Conservation (phyloP, 176 grass and related monocot species). For the Tillandsia fasciculata region DNA sequence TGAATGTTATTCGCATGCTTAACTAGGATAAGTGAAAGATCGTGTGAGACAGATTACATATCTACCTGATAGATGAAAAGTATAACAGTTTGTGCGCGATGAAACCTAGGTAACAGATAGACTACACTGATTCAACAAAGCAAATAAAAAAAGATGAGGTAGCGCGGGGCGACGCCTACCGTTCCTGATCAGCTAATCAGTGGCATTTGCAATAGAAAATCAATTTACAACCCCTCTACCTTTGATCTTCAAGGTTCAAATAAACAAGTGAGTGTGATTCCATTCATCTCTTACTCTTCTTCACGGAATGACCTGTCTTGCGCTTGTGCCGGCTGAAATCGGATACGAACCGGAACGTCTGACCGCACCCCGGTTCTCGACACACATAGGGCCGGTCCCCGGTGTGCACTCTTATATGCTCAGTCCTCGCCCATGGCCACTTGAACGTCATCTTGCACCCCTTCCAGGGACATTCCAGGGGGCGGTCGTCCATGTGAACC, state of each 20-base stretch:
- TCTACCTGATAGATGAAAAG: too few species aligned
- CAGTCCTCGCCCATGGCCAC: constrained; percentile 92
- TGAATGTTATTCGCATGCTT: too few species aligned
- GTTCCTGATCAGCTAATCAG: constrained; percentile 9
- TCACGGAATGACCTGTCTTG: constrained; percentile 64
- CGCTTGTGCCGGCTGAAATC: constrained; percentile 93
- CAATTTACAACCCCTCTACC: constrained; percentile 7
- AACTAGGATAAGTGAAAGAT: too few species aligned
- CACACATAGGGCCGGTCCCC: constrained; percentile 86
- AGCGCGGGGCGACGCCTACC: background rate
- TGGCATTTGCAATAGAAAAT: background rate
- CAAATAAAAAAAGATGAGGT: constrained; percentile 3
- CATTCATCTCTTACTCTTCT: constrained; percentile 31
- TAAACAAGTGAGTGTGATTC: background rate
- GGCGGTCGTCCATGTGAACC: constrained; percentile 70
- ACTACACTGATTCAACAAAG: constrained; percentile 19
- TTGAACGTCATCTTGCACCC: constrained; percentile 81
- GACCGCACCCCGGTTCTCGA: constrained; percentile 48
- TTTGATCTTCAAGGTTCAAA: background rate
- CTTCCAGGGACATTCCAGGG: constrained; percentile 74
- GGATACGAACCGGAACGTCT: constrained; percentile 89
- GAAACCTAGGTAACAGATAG: constrained; percentile 5
- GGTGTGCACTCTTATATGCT: constrained; percentile 84
- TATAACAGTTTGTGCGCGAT: constrained; percentile 2
- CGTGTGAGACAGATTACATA: too few species aligned